These are phyloP conservation scores for Tylopilus subfusipes DNA, from an alignment of 768 basidiomycete genomes.

Conservation along the genomic window DNA sequence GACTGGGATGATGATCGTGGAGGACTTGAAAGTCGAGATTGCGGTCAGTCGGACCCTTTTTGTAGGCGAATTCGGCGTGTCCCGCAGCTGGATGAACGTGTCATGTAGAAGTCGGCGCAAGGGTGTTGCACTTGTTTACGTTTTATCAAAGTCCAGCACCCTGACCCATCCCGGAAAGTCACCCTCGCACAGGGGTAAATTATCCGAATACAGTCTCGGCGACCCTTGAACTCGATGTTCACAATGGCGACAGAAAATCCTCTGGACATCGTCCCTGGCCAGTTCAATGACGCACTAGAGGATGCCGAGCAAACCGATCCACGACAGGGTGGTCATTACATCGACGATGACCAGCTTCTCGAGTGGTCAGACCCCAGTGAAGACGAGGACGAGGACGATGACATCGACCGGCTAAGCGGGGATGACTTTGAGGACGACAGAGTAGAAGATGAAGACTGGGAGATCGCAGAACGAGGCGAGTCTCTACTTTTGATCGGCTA, in stretches of 20 bases:
- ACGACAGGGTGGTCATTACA: conserved; percentile 37
- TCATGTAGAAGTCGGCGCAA: not conserved
- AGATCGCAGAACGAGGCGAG: conserved; percentile 77
- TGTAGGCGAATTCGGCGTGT: not conserved
- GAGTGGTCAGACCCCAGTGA: conserved; percentile 31
- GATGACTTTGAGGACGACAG: conserved; percentile 54
- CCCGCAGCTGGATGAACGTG: not conserved
- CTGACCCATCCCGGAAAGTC: not conserved
- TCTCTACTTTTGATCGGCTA: not conserved
- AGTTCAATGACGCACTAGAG: conserved; percentile 60
- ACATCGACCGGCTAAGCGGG: conserved; percentile 37
- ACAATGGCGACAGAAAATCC: conserved; percentile 20
- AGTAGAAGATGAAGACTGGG: conserved; percentile 88
- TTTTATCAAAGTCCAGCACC: not conserved
- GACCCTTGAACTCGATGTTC: not conserved
- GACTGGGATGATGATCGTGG: not conserved
- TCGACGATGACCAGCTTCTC: conserved; percentile 39
- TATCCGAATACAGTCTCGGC: conserved; percentile 4
- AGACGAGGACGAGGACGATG: conserved; percentile 25
- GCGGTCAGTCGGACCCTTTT: conserved; percentile 3
- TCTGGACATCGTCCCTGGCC: conserved; percentile 42
- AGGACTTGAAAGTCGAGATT: not conserved
- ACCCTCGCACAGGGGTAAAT: conserved; percentile 11
- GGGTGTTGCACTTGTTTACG: conserved; percentile 4
- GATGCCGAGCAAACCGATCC: conserved; percentile 14